Evolutionary conservation across 2,329 filamentous ascomycete species (phyloP).

Genomic region (Hyphodiscus sp.): DNA sequence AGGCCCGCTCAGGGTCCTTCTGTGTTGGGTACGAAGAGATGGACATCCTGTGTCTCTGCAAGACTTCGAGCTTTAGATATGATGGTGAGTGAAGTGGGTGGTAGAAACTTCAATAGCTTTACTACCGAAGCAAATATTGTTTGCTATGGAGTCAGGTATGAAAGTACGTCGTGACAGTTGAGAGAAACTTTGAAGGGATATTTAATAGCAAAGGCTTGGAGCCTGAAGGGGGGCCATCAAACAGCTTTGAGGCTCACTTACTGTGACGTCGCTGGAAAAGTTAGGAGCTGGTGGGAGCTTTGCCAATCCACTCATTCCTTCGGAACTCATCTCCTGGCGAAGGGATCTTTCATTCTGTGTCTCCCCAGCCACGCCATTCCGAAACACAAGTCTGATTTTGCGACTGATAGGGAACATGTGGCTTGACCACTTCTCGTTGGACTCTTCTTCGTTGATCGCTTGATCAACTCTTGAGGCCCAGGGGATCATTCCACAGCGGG

Average conservation of each 20-base stretch:
- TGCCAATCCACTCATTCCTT: too few species aligned
- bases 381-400: background rate
- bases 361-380: background rate
- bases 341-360: background rate
- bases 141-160: background rate
- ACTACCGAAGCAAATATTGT: background rate
- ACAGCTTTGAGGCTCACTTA: background rate
- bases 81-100: background rate
- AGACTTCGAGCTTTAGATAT: background rate
- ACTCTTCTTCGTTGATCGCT: background rate
- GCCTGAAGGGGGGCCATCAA: background rate
- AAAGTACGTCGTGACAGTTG: background rate
- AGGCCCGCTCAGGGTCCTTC: constrained; percentile 25
- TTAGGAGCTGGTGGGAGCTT: too few species aligned
- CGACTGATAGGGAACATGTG: background rate
- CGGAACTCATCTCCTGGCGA: background rate
- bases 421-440: background rate
- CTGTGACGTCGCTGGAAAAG: background rate
- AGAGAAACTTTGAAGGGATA: background rate
- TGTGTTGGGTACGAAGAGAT: constrained; percentile 13
- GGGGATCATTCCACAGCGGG: too few species aligned
- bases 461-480: too few species aligned
- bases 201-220: background rate
- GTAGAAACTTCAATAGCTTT: background rate
- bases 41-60: background rate